Evolutionary conservation across 139 green algal genomes (phyloP).

Genomic region (Microglena sp.): DNA sequence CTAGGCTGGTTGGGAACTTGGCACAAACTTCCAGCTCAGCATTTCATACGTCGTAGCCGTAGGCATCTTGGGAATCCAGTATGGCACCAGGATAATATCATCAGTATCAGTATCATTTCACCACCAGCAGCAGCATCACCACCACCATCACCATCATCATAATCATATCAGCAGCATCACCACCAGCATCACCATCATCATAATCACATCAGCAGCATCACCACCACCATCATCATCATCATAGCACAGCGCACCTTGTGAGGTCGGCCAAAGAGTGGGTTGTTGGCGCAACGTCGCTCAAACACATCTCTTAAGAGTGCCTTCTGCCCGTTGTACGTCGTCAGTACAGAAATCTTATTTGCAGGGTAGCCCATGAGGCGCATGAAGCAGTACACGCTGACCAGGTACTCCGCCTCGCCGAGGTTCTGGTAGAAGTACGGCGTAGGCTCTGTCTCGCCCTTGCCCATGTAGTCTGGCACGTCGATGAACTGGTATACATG

Average conservation of each 20-base stretch:
- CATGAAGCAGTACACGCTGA: conserved; percentile 82
- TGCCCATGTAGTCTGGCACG: conserved; percentile 68
- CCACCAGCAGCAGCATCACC: no score
- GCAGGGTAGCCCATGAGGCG: conserved; percentile 89
- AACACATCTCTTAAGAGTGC: conserved; percentile 89
- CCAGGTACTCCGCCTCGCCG: conserved; percentile 86
- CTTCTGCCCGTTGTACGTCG: conserved; percentile 98
- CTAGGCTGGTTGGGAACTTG: no score
- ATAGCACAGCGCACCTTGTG: conserved; percentile 55
- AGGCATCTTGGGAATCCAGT: no score
- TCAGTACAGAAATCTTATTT: conserved; percentile 86
- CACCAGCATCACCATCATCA: no score
- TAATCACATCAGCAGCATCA: no score
- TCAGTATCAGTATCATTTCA: no score
- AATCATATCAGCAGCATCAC: no score
- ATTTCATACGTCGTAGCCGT: no score
- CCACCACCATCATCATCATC: not conserved
- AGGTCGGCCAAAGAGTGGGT: conserved; percentile 80
- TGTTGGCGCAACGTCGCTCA: conserved; percentile 66
- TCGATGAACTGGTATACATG: conserved; percentile 91
- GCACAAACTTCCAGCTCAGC: no score
- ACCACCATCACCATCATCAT: no score
- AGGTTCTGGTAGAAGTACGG: conserved; percentile 97
- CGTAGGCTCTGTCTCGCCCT: conserved; percentile 70
- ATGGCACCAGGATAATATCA: no score